phyloP scores from a whole-genome alignment of 331 rosid genomes.

The Rhamnella rubrinervis region DNA sequence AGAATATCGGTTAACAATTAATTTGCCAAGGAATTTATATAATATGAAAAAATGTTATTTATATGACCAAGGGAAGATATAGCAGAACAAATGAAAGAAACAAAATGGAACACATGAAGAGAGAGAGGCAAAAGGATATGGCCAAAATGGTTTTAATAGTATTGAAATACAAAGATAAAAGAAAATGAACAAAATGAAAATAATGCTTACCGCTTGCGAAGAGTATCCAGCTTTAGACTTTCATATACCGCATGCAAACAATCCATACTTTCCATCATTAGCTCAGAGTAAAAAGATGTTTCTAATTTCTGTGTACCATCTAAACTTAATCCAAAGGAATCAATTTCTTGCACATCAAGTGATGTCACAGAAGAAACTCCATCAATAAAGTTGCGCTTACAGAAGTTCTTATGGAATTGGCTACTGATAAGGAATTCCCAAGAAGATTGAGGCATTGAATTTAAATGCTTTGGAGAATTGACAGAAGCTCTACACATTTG shows the following conservation, averaged over 20 bases:
- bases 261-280: conserved; percentile 65
- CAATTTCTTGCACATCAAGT: conserved; percentile 35
- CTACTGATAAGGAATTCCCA: conserved; percentile 89
- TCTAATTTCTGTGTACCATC: conserved; percentile 38
- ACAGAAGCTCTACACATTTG: conserved; percentile 49
- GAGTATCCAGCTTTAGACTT: conserved; percentile 83
- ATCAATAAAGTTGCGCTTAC: conserved; percentile 49
- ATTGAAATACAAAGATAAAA: conserved; percentile 10
- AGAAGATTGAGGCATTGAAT: conserved; percentile 45
- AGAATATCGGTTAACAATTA: not conserved
- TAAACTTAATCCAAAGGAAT: conserved; percentile 26
- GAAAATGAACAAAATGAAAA: not conserved
- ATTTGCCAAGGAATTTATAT: not conserved
- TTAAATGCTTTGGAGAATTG: conserved; percentile 34
- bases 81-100: no score
- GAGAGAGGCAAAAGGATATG: conserved; percentile 1
- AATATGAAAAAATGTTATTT: no score
- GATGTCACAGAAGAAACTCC: conserved; percentile 43
- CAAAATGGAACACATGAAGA: not conserved
- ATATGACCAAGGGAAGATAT: no score
- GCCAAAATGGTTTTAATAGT: not conserved
- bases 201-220: conserved; percentile 67
- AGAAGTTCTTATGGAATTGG: conserved; percentile 66
- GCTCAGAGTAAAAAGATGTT: conserved; percentile 49
- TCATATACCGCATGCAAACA: conserved; percentile 96